Evolutionary conservation across 2,329 filamentous ascomycete species (phyloP), one percentile per base, ranked within the genome.

Genomic region (Teratosphaeria pseudoeucalypti): DNA sequence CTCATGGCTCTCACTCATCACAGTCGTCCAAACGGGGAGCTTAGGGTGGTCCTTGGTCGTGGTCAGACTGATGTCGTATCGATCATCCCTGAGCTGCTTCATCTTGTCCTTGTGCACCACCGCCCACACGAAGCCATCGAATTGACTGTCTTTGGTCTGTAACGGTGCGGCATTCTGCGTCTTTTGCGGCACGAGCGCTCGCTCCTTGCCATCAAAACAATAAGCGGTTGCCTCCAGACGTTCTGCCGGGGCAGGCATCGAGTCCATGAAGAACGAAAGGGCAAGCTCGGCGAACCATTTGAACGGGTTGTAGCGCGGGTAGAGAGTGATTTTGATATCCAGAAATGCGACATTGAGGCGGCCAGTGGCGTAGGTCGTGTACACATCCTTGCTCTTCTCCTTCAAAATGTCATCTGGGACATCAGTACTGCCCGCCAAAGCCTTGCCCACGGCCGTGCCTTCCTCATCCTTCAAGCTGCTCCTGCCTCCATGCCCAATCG

Each of bases 1-100:
- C 77, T 97, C 94, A 60, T 92, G 91, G 75, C 87, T 96, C 81
- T 99, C 94, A 71, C 86, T 95, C 94, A 99, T 97, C 71, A 96
- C 85, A 12, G 90, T 96, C 58, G 87, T 81, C 92, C 92, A 99
- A 64, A 82, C 77, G 37, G 94, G 92, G 37, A 99, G 84, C 80
- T 95, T 96, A 58, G 87, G 73, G 76, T 92, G 85, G 70, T 99
- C 94, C 81, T 95, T 96, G 72, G 92, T 96, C 65, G 86, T 85
- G 52, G 94, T 96, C 66, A 99, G 83, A 57, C 90, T 95, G 58
- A 96, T 79, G 73, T 99, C 94, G 77, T 96, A 99, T 68, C 94
- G 89, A 64, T 96, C 90, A 55, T 96, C 89, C 62, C 94, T 88
- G 68, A 96, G 82, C 69, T 84, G 80, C 79, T 89, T 90, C 92